Conservation (phyloP, 2,329 filamentous ascomycete species). For the Talaromyces sp. region DNA sequence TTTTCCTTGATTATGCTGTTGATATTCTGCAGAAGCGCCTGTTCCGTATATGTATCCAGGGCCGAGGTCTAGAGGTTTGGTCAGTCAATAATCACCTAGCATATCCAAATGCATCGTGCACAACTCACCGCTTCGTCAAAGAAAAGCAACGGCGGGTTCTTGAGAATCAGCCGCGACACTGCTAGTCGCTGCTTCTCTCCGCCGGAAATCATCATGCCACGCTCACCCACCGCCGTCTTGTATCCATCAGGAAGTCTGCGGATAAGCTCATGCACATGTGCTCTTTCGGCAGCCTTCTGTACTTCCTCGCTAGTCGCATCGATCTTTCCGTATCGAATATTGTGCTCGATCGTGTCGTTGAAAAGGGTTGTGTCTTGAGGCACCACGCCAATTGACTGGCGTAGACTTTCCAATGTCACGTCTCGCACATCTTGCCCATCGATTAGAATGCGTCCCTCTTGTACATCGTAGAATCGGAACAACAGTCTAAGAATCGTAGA, state of each 20-base stretch:
- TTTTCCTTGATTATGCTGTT: constrained; percentile 89
- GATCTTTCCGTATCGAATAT: constrained; percentile 87
- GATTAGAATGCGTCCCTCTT: constrained; percentile 77
- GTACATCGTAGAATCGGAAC: constrained; percentile 90
- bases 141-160: constrained; percentile 84
- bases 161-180: constrained; percentile 74
- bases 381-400: constrained; percentile 84
- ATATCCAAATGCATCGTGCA: neutral
- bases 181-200: constrained; percentile 91
- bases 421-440: constrained; percentile 88
- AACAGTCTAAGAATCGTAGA: constrained; percentile 85
- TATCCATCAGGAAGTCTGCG: constrained; percentile 80
- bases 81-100: neutral
- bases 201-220: constrained; percentile 93
- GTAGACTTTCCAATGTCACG: constrained; percentile 74
- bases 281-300: constrained; percentile 69
- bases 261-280: constrained; percentile 79
- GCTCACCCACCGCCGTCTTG: constrained; percentile 82
- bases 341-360: constrained; percentile 93
- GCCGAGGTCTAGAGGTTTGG: constrained; percentile 59
- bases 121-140: constrained; percentile 75
- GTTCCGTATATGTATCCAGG: constrained; percentile 88
- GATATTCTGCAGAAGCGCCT: constrained; percentile 84
- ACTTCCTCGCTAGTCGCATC: constrained; percentile 69
- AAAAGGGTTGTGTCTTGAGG: constrained; percentile 96